Evolutionary conservation across 2,329 filamentous ascomycete species (phyloP).

Genomic region (Rachicladosporium sp.): DNA sequence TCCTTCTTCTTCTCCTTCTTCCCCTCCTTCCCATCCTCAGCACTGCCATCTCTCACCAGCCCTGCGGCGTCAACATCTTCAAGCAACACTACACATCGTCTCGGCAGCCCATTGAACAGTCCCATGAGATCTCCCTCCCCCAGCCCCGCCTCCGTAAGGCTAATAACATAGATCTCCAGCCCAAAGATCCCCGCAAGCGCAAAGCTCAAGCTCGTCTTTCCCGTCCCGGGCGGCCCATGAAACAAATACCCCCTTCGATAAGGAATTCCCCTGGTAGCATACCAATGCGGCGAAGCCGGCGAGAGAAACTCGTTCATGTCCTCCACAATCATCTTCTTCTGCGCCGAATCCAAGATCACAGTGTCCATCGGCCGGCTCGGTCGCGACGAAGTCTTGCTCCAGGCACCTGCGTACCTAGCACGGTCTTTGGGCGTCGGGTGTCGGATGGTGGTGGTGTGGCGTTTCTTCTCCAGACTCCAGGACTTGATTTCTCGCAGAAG

Average conservation of each 20-base stretch:
- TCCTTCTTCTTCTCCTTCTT: slow-evolving; percentile 7
- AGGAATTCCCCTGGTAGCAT: slow-evolving; percentile 68
- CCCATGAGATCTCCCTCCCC: slow-evolving; percentile 47
- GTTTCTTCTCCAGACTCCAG: slow-evolving; percentile 30
- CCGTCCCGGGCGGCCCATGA: slow-evolving; percentile 45
- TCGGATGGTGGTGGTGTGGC: slow-evolving; percentile 33
- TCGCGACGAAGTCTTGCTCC: slow-evolving; percentile 36
- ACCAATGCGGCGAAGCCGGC: slow-evolving; percentile 59
- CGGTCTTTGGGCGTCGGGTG: slow-evolving; percentile 33
- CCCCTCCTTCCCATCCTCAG: slow-evolving; percentile 13
- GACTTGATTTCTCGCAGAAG: slow-evolving; percentile 34
- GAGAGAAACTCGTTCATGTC: slow-evolving; percentile 73
- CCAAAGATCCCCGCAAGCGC: slow-evolving; percentile 32
- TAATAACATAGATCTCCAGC: slow-evolving; percentile 24
- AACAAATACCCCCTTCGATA: slow-evolving; percentile 72
- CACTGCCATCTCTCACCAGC: slow-evolving; percentile 14
- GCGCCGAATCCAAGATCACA: slow-evolving; percentile 56
- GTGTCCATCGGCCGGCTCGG: slow-evolving; percentile 62
- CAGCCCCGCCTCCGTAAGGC: slow-evolving; percentile 53
- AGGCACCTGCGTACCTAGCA: slow-evolving; percentile 22
- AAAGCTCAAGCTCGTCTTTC: slow-evolving; percentile 16
- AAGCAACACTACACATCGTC: slow-evolving; percentile 30
- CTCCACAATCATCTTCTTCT: slow-evolving; percentile 53
- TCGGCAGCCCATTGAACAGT: slow-evolving; percentile 28
- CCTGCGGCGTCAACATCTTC: slow-evolving; percentile 32